phyloP scores from a whole-genome alignment of 2,329 filamentous ascomycete genomes.

The Aplosporella prunicola region DNA sequence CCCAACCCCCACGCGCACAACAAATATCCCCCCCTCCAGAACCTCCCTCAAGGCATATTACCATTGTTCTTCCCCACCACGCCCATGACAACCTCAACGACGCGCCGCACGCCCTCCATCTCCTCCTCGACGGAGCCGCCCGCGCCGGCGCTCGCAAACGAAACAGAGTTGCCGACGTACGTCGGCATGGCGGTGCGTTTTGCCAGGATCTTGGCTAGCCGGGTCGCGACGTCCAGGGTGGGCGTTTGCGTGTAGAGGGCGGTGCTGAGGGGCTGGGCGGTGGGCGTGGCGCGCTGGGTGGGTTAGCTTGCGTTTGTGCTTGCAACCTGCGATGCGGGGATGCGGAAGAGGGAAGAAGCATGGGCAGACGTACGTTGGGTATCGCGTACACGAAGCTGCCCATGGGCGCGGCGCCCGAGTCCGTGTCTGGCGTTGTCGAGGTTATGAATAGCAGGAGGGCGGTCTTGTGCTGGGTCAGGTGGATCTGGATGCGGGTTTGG shows the following conservation, averaged over 20 bases:
- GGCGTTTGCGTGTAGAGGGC: conserved; percentile 66
- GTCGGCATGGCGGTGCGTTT: conserved; percentile 61
- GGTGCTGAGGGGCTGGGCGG: conserved; percentile 61
- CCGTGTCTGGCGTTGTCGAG: conserved; percentile 39
- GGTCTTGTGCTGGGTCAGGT: conserved; percentile 45
- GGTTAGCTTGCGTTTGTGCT: too few relatives aligned
- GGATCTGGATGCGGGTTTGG: conserved; percentile 49
- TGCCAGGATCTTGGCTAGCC: conserved; percentile 76
- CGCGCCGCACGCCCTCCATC: conserved; percentile 72
- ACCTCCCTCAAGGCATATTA: background rate
- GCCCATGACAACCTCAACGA: conserved; percentile 59
- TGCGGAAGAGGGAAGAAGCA: too few relatives aligned
- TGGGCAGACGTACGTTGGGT: conserved; percentile 58
- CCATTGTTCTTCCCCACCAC: conserved; percentile 39
- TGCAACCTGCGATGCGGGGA: too few relatives aligned
- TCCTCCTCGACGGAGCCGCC: conserved; percentile 85
- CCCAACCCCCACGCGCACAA: too few relatives aligned
- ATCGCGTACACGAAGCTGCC: conserved; percentile 92
- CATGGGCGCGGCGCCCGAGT: conserved; percentile 37
- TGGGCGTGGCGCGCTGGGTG: conserved; percentile 29
- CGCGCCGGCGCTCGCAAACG: conserved; percentile 56
- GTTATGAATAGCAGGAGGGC: conserved; percentile 49
- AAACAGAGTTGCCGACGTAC: conserved; percentile 87
- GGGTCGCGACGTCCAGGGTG: conserved; percentile 77
- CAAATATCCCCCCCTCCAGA: background rate